Evolutionary conservation across 176 grass and related monocot genomes (phyloP).

Genomic region (Thalia dealbata): DNA sequence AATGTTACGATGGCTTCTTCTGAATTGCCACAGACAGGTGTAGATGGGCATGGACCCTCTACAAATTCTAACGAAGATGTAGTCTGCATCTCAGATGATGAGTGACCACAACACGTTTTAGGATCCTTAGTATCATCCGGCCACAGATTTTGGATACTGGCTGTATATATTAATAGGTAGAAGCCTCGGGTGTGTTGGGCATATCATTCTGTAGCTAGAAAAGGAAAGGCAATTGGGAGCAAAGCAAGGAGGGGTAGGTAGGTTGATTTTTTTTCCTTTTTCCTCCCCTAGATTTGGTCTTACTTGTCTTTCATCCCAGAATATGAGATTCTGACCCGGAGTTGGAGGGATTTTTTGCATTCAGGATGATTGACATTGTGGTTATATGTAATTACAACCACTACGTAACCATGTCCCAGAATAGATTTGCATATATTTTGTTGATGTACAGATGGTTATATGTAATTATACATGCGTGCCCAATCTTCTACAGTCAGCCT

Average conservation of each 20-base stretch:
- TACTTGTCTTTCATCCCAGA: background rate
- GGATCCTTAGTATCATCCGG: background rate
- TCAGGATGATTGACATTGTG: too few species aligned
- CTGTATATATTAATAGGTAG: background rate
- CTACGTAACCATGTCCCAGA: background rate
- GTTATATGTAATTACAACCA: too few species aligned
- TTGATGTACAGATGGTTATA: too few species aligned
- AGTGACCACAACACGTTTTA: background rate
- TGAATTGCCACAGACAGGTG: background rate
- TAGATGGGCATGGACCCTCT: background rate
- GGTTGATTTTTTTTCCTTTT: background rate
- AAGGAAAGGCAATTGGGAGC: background rate
- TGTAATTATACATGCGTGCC: too few species aligned
- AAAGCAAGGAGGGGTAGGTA: background rate
- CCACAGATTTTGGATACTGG: background rate
- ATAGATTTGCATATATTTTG: background rate
- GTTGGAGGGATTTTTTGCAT: background rate
- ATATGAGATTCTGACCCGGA: background rate
- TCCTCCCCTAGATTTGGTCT: background rate
- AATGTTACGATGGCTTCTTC: background rate
- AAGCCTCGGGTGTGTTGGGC: background rate
- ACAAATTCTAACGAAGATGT: background rate
- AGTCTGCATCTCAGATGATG: slow-evolving; percentile 19
- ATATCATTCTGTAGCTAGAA: background rate
- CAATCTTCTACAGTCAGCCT: too few species aligned